These are phyloP conservation scores for Thermomucor indicae-seudaticae DNA, from an alignment of 371 early-diverging fungal genomes.

Conservation along the genomic window DNA sequence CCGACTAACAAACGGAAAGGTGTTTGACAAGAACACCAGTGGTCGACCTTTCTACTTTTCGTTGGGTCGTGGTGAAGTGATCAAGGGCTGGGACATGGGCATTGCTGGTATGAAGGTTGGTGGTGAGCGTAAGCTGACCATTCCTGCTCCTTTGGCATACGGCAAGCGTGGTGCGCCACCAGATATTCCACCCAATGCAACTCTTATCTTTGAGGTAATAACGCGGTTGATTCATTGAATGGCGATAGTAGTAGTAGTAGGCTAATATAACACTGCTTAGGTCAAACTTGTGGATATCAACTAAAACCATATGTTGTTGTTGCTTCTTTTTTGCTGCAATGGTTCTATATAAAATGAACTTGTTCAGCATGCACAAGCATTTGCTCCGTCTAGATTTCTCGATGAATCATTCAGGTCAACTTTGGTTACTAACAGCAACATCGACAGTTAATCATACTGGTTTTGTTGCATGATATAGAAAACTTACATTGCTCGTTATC, in stretches of 20 bases:
- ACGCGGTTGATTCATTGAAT: neutral
- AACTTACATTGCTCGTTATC: constrained; percentile 38
- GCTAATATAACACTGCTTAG: neutral
- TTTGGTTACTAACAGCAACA: no score
- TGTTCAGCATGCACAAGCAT: no score
- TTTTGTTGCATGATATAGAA: no score
- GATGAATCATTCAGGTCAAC: no score
- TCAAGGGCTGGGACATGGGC: constrained; percentile 93
- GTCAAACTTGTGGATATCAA: constrained; percentile 25
- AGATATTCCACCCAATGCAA: constrained; percentile 85
- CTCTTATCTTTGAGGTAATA: constrained; percentile 75
- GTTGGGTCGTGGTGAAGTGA: constrained; percentile 90
- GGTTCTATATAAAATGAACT: no score
- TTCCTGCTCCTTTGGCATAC: constrained; percentile 85
- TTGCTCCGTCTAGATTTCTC: no score
- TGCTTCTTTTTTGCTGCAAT: no score
- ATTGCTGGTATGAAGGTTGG: constrained; percentile 89
- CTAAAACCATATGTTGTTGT: no score
- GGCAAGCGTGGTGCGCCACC: constrained; percentile 85
- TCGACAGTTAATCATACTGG: no score
- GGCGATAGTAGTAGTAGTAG: neutral
- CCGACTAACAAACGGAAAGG: constrained; percentile 85
- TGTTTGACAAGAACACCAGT: constrained; percentile 89
- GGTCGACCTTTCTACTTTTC: constrained; percentile 90
- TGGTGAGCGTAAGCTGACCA: constrained; percentile 85